A percentile compares a stretch with the other conserved stretches of the same genome.
Evolutionary conservation across 495 filamentous ascomycete genomes (phyloP).

Genomic region (Lepraria neglecta): DNA sequence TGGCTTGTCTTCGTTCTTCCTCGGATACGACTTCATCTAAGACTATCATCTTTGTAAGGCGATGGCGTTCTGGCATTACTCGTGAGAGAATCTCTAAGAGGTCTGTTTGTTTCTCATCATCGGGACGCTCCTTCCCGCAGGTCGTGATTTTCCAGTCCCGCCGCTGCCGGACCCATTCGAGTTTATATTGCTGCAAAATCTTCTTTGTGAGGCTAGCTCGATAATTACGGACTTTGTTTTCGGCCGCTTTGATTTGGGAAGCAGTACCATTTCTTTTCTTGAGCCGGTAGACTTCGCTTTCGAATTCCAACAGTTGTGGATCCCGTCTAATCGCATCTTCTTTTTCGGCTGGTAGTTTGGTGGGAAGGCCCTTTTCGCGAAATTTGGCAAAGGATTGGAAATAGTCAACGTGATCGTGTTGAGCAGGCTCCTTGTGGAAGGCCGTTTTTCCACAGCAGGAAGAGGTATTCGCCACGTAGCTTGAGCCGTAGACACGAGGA

Average conservation of each 20-base stretch:
- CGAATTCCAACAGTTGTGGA: neutral
- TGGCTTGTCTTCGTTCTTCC: no score
- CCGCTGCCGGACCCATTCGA: neutral
- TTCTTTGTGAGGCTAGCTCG: neutral
- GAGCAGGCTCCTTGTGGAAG: neutral
- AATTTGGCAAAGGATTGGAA: constrained; percentile 3
- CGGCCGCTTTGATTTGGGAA: neutral
- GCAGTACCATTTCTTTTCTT: neutral
- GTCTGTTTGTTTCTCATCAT: constrained; percentile 2
- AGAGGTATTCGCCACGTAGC: constrained; percentile 1
- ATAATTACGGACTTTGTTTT: neutral
- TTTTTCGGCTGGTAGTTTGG: neutral
- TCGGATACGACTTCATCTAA: no score
- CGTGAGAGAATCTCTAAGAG: neutral
- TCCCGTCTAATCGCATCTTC: neutral
- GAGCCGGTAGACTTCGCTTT: neutral
- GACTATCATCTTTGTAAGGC: no score
- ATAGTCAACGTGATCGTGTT: neutral
- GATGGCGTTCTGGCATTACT: no score
- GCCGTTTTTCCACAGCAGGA: neutral
- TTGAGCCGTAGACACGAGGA: neutral
- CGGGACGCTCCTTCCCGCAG: neutral
- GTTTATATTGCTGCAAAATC: constrained; percentile 2
- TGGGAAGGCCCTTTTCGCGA: neutral
- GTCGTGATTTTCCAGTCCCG: constrained; percentile 1